Evolutionary conservation across 306 rosid genomes (phyloP), one percentile per base, ranked within the genome.

Genomic region (Prosopis cineraria): DNA sequence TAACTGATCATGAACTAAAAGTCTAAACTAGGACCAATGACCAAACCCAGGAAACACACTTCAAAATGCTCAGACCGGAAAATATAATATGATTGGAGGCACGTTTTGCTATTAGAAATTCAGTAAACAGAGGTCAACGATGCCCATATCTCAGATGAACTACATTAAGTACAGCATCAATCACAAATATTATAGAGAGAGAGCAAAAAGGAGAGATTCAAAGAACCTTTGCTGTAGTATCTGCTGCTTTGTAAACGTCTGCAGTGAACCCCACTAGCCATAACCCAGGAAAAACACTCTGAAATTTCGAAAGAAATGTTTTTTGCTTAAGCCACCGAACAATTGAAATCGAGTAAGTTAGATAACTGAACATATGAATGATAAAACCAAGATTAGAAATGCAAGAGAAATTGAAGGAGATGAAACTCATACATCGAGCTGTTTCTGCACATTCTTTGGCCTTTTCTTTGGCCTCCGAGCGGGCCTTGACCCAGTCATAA

Each of bases 401-500:
- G 55, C 4, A 24, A 24, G 48, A 63, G 10, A 55, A 55, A 45
- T 34, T 19, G 27, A 65, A 27, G 58, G 40, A 58, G 43, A 33
- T 36, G 22, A 39, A 77, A 41, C 2, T 39, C 78, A 52, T 85
- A 95, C 98, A 80, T 95, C 99, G 60, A 95, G 87, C 73, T 93
- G 98, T 79, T 93, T 95, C 91, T 95, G 99, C 43, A 95, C 84
- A 80, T 82, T 95, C 90, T 90, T 95, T 47, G 96, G 82, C 71
- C 98, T 88, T 84, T 95, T 95, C 89, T 47, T 87, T 69, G 99
- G 98, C 84, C 98, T 80, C 11, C 98, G 87, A 48, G 87, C 56
- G 20, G 99, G 99, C 55, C 98, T 83, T 33, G 97, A 93, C 63
- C 98, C 99, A 25, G 98, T 95, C 94, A 95, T 93, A 45, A 87